A percentile compares a stretch with the other conserved stretches of the same genome.
phyloP scores from a whole-genome alignment of 805 yeast genomes.

The Ogataea nonfermentans region DNA sequence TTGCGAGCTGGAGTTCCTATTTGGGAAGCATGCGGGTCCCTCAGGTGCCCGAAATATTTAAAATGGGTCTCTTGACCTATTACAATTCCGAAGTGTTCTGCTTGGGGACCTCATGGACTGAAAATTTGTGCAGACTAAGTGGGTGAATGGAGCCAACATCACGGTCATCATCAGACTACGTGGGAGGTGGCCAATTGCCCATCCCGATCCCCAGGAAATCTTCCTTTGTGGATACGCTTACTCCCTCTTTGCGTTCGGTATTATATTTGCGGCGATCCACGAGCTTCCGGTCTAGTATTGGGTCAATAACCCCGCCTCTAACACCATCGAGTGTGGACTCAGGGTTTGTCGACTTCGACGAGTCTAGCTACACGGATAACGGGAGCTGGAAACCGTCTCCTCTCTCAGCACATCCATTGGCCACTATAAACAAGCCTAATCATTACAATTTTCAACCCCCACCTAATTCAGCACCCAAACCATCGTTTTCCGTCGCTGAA shows the following conservation, averaged over 20 bases:
- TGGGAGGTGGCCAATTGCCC: background rate
- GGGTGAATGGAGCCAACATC: background rate
- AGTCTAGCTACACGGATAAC: background rate
- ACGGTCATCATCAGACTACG: background rate
- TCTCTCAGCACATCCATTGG: conserved; percentile 5
- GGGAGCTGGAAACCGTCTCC: conserved; percentile 2
- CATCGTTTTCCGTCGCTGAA: background rate
- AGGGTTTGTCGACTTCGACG: background rate
- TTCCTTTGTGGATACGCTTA: background rate
- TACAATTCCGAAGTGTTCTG: background rate
- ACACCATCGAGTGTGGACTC: conserved; percentile 2
- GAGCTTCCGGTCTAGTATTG: conserved; percentile 2
- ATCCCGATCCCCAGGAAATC: background rate
- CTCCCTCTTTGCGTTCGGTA: conserved; percentile 14
- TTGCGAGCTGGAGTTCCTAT: too few species aligned
- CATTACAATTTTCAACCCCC: background rate
- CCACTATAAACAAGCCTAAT: background rate
- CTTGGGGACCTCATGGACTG: background rate
- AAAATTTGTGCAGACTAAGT: background rate
- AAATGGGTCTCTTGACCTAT: too few species aligned
- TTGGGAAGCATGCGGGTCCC: too few species aligned
- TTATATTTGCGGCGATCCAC: conserved; percentile 6
- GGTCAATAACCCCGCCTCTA: background rate
- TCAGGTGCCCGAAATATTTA: too few species aligned
- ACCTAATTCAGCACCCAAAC: background rate